Evolutionary conservation across 2,329 filamentous ascomycete species (phyloP), one percentile per base, ranked within the genome.

Genomic region (Clonostachys byssicola): DNA sequence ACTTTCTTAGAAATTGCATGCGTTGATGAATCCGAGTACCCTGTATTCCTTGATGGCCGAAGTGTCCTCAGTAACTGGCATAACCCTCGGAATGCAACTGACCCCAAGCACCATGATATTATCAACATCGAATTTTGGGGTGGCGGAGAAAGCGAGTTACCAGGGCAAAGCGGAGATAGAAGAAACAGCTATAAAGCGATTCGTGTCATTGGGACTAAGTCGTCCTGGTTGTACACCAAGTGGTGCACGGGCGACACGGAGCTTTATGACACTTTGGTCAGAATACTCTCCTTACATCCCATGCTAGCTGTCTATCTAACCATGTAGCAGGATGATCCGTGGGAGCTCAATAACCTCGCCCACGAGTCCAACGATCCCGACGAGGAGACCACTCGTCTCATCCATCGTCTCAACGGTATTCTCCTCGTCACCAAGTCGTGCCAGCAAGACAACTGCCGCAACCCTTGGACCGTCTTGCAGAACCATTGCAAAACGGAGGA

Each of bases 1-100:
- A 83, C 79, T 0, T 65, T 83, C 40, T 67, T 83, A 10, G 55
- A 56, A 34, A 36, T 48, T 3, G 39, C 59, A 3, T 57, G 59
- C 33, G 16, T 34, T 10, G 17, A 30, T 30, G 41, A 48, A 38
- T 44, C 46, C 2, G 38, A 60, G 5, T 52, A 43, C 18, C 62
- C 60, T 0, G 18, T 34, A 2, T 56, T 65, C 42, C 51, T 66
- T 12, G 63, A 62, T 49, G 63, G 62, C 12, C 51, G 49, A 10
- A 62, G 58, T 33, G 51, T 65, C 6, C 52, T 65, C 1, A 20
- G 45, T 5, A 53, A 60, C 44, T 65, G 63, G 63, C 53, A 56
- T 12, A 48, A 54, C 34, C 53, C 55, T 3, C 10, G 42, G 5
- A 18, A 36, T 12, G 20, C 18, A 18, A 38, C 16, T 20, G 43